Conservation (phyloP, 2,329 filamentous ascomycete species). For the Hypoxylon sp. region DNA sequence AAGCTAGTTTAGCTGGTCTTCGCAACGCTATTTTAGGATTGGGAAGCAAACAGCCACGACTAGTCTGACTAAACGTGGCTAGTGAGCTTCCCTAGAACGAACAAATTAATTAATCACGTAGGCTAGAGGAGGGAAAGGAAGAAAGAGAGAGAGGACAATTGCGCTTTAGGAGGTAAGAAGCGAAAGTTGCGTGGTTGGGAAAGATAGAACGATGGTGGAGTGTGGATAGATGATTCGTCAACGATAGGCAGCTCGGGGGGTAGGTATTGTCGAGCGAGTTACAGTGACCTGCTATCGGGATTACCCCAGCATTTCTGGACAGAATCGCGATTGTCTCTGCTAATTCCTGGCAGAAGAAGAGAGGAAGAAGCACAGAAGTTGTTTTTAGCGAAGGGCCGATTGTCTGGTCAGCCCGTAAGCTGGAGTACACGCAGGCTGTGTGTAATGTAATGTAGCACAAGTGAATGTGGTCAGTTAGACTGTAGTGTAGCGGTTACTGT, state of each 20-base stretch:
- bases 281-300: slow-evolving; percentile 5
- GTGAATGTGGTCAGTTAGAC: slow-evolving; percentile 17
- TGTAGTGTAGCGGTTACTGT: too few relatives aligned
- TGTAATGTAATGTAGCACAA: too few relatives aligned
- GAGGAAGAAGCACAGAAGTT: slow-evolving; percentile 15
- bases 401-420: slow-evolving; percentile 23
- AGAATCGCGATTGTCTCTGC: slow-evolving; percentile 1
- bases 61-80: slow-evolving; percentile 32
- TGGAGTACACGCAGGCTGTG: slow-evolving; percentile 18
- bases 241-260: slow-evolving; percentile 18
- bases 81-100: slow-evolving; percentile 33
- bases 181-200: slow-evolving; percentile 31
- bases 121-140: slow-evolving; percentile 13
- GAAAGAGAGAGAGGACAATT: slow-evolving; percentile 4
- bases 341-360: slow-evolving; percentile 13
- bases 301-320: slow-evolving; percentile 4
- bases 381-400: slow-evolving; percentile 32
- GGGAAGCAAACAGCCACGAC: slow-evolving; percentile 30
- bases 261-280: slow-evolving; percentile 13
- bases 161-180: slow-evolving; percentile 13
- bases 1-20: slow-evolving; percentile 13
- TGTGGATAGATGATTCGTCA: slow-evolving; percentile 22
- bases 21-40: slow-evolving; percentile 28
- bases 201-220: slow-evolving; percentile 30
- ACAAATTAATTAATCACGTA: slow-evolving; percentile 23